Conservation (phyloP, 2,329 filamentous ascomycete species). For the Cercospora sp. region DNA sequence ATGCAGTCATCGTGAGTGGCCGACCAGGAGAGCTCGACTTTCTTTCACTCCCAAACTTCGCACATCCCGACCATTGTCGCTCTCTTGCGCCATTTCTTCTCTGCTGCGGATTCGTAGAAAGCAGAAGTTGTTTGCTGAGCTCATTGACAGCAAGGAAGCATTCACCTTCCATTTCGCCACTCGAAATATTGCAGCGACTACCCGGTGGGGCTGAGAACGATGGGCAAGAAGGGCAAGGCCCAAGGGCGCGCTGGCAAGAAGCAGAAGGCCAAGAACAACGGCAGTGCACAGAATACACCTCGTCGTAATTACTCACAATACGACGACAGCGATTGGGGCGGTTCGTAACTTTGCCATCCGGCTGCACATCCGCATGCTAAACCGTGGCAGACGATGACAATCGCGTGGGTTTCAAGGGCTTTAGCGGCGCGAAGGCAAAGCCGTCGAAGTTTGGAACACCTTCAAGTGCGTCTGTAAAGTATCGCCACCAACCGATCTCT, state of each 20-base stretch:
- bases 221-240: constrained; percentile 30
- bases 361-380: constrained; percentile 12
- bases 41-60: background rate
- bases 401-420: constrained; percentile 33
- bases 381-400: constrained; percentile 22
- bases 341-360: constrained; percentile 12
- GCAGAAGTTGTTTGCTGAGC: background rate
- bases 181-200: background rate
- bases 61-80: constrained; percentile 19
- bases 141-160: background rate
- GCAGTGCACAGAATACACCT: constrained; percentile 13
- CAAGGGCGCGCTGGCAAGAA: constrained; percentile 32
- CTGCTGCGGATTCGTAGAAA: background rate
- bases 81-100: constrained; percentile 12
- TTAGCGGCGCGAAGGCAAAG: constrained; percentile 25
- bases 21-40: constrained; percentile 8
- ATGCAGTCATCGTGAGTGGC: constrained; percentile 12
- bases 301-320: constrained; percentile 14
- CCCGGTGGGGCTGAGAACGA: constrained; percentile 6
- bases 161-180: background rate
- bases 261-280: constrained; percentile 28
- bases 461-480: constrained; percentile 50
- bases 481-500: constrained; percentile 57
- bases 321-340: constrained; percentile 24
- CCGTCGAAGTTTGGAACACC: constrained; percentile 31